phyloP scores from a whole-genome alignment of 1,139 yeast species.

The Candida dubliniensis region DNA sequence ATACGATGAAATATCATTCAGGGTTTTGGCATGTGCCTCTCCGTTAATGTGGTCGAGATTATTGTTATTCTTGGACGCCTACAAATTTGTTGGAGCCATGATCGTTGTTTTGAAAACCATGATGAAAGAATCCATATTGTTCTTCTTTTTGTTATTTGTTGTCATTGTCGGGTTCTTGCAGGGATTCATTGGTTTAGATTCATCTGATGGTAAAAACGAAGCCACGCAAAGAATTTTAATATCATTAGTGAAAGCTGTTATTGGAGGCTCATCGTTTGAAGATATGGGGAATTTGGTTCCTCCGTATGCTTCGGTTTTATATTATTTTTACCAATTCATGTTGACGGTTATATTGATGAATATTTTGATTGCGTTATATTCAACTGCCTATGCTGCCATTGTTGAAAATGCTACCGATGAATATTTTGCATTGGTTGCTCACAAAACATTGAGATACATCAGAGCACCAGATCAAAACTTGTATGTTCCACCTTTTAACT shows the following conservation, averaged over 20 bases:
- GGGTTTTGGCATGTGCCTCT: conserved; percentile 76
- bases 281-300: conserved; percentile 74
- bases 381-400: conserved; percentile 80
- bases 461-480: conserved; percentile 88
- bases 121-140: conserved; percentile 82
- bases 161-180: conserved; percentile 81
- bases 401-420: conserved; percentile 73
- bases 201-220: conserved; percentile 81
- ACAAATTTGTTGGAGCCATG: conserved; percentile 85
- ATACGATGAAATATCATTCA: conserved; percentile 66
- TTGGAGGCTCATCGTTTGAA: conserved; percentile 72
- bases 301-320: conserved; percentile 78
- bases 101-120: conserved; percentile 79
- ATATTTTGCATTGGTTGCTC: conserved; percentile 81
- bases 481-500: conserved; percentile 81
- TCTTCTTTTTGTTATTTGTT: conserved; percentile 70
- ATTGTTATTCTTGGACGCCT: conserved; percentile 73
- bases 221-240: conserved; percentile 65
- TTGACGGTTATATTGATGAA: conserved; percentile 74
- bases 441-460: conserved; percentile 77
- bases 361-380: conserved; percentile 79
- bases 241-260: conserved; percentile 66
- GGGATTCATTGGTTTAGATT: conserved; percentile 84
- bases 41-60: conserved; percentile 87
- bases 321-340: conserved; percentile 74